These are phyloP conservation scores for Phialophora tarda DNA, from an alignment of 2,329 filamentous ascomycete species.

Conservation along the genomic window DNA sequence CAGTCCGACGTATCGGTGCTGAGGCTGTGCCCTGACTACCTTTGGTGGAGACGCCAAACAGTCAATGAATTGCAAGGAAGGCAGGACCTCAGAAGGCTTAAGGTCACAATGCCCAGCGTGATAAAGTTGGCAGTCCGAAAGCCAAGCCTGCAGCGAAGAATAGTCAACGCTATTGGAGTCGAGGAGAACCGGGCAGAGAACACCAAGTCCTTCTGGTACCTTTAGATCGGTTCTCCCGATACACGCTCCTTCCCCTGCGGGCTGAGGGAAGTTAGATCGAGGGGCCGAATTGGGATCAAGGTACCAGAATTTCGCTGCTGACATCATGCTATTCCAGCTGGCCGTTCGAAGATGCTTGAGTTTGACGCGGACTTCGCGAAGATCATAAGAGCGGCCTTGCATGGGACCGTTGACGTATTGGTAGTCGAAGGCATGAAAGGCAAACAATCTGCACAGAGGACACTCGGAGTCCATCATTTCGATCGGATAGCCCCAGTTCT, in stretches of 20 bases:
- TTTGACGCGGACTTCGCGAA: constrained; percentile 2
- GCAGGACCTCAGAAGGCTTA: not conserved
- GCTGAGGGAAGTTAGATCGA: constrained; percentile 4
- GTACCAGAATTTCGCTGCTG: constrained; percentile 12
- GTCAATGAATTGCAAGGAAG: not conserved
- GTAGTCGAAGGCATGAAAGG: constrained; percentile 14
- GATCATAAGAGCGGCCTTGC: constrained; percentile 12
- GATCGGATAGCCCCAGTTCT: constrained; percentile 11
- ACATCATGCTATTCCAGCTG: not conserved
- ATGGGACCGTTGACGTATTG: constrained; percentile 19
- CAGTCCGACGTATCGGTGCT: constrained; percentile 28
- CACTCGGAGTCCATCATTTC: constrained; percentile 15
- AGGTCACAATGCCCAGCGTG: not conserved
- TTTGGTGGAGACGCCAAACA: constrained; percentile 6
- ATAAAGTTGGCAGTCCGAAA: not conserved
- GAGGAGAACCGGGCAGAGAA: constrained; percentile 5
- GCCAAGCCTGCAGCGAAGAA: constrained; percentile 8
- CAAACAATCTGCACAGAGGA: constrained; percentile 19
- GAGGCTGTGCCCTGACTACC: constrained; percentile 1
- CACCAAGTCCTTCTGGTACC: not conserved
- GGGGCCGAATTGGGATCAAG: constrained; percentile 8
- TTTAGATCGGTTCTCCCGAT: constrained; percentile 2
- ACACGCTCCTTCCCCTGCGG: constrained; percentile 4
- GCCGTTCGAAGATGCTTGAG: not conserved
- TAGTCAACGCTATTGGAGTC: constrained; percentile 7